Evolutionary conservation across 2,329 filamentous ascomycete species (phyloP).

Genomic region (Catunica adiposa): DNA sequence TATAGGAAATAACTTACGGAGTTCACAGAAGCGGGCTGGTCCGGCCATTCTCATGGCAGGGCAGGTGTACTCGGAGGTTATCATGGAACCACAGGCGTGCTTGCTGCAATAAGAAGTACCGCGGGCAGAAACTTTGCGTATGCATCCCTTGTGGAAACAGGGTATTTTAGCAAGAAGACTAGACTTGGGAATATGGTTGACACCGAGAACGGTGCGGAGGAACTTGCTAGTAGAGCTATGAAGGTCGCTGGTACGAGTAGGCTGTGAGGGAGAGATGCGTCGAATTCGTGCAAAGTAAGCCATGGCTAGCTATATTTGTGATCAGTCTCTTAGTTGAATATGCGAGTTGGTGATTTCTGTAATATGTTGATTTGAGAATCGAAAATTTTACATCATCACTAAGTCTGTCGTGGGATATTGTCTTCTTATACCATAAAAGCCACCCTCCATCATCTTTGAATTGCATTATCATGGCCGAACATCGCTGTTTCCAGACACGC

Average conservation of each 20-base stretch:
- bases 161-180: slow-evolving; percentile 1
- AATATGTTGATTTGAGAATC: too few relatives aligned
- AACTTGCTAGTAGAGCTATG: neutral
- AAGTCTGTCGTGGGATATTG: too few relatives aligned
- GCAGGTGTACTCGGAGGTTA: neutral
- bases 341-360: too few relatives aligned
- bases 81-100: neutral
- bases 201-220: slow-evolving; percentile 7
- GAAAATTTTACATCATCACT: too few relatives aligned
- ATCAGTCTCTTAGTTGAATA: neutral
- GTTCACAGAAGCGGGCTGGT: neutral
- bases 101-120: slow-evolving; percentile 2
- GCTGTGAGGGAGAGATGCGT: neutral
- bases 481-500: too few relatives aligned
- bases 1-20: slow-evolving; percentile 3
- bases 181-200: slow-evolving; percentile 8
- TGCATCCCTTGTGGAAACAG: slow-evolving; percentile 7
- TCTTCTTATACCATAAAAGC: too few relatives aligned
- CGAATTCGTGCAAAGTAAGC: neutral
- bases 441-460: too few relatives aligned
- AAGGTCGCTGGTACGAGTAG: neutral
- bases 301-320: neutral
- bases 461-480: too few relatives aligned
- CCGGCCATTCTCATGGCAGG: neutral
- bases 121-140: neutral